phyloP scores from a whole-genome alignment of 106 monocot genomes.

The Allium fistulosum region DNA sequence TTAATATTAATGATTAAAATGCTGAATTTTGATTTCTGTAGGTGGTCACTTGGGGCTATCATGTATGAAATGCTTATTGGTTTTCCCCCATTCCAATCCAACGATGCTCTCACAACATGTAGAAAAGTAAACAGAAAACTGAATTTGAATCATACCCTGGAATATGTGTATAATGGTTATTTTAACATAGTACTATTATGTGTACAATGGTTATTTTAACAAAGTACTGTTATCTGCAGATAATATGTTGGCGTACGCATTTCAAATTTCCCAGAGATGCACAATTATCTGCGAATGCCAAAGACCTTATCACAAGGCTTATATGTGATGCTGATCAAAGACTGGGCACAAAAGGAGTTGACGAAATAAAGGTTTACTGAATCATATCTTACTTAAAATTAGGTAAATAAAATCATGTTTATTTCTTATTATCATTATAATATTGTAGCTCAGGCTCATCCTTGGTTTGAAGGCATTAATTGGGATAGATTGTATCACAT shows the following conservation, averaged over 20 bases:
- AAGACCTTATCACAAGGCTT: slow-evolving; percentile 73
- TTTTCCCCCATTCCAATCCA: slow-evolving; percentile 7
- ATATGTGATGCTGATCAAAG: slow-evolving; percentile 79
- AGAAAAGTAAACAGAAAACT: slow-evolving; percentile 4
- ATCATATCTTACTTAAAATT: neutral
- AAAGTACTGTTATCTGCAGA: slow-evolving; percentile 20
- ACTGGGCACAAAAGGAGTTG: slow-evolving; percentile 54
- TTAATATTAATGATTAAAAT: too few species aligned
- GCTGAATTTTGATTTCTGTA: neutral
- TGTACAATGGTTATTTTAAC: too few species aligned
- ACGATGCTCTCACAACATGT: neutral
- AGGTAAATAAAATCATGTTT: neutral
- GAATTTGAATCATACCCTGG: neutral
- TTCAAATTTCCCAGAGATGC: slow-evolving; percentile 67
- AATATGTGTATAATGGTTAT: too few species aligned
- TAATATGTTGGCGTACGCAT: slow-evolving; percentile 77
- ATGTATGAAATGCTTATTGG: slow-evolving; percentile 9
- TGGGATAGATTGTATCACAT: slow-evolving; percentile 76
- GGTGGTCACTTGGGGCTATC: slow-evolving; percentile 9
- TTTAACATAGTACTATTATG: too few species aligned
- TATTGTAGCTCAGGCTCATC: slow-evolving; percentile 41
- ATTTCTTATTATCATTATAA: neutral
- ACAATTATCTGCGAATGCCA: slow-evolving; percentile 51
- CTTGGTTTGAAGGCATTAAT: slow-evolving; percentile 50
- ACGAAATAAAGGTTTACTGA: slow-evolving; percentile 62